A percentile compares a stretch with the other conserved stretches of the same genome.
phyloP scores from a whole-genome alignment of 345 rosid genomes.

The Xanthoceras sorbifolium region DNA sequence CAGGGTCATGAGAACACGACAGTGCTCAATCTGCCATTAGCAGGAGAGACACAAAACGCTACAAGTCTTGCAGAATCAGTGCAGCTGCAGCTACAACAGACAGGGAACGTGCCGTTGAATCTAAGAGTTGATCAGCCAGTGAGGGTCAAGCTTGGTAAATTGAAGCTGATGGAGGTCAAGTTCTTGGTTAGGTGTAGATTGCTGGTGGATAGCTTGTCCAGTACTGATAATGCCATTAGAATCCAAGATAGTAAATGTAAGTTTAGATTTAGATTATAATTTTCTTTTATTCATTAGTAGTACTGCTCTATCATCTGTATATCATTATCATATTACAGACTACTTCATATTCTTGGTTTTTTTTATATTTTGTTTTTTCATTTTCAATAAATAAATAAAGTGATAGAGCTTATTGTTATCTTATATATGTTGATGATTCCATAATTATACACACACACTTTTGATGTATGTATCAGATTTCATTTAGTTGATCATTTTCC shows the following conservation, averaged over 20 bases:
- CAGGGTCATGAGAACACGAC: slow-evolving; percentile 92
- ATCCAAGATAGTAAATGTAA: slow-evolving; percentile 63
- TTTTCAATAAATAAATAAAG: not conserved
- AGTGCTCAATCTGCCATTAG: slow-evolving; percentile 50
- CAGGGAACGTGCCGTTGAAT: slow-evolving; percentile 60
- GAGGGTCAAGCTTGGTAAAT: slow-evolving; percentile 67
- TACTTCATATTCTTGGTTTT: no score
- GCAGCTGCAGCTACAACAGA: slow-evolving; percentile 42
- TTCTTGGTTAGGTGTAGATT: slow-evolving; percentile 61
- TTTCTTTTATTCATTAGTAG: not conserved
- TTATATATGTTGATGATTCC: not conserved
- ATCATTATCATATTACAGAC: no score
- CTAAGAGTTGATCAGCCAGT: slow-evolving; percentile 79
- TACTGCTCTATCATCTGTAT: no score
- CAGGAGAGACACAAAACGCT: slow-evolving; percentile 59
- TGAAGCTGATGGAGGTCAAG: slow-evolving; percentile 68
- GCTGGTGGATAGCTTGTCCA: slow-evolving; percentile 48
- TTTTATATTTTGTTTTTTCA: no score
- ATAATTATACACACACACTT: no score
- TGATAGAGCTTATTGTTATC: not conserved
- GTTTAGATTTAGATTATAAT: slow-evolving; percentile 56
- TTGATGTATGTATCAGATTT: no score
- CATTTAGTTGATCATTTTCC: no score
- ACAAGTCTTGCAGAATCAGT: slow-evolving; percentile 37
- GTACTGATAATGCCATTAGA: slow-evolving; percentile 39